Evolutionary conservation across 2,329 filamentous ascomycete genomes (phyloP), one percentile per base, ranked within the genome.

Genomic region (Metarhizium robertsii): DNA sequence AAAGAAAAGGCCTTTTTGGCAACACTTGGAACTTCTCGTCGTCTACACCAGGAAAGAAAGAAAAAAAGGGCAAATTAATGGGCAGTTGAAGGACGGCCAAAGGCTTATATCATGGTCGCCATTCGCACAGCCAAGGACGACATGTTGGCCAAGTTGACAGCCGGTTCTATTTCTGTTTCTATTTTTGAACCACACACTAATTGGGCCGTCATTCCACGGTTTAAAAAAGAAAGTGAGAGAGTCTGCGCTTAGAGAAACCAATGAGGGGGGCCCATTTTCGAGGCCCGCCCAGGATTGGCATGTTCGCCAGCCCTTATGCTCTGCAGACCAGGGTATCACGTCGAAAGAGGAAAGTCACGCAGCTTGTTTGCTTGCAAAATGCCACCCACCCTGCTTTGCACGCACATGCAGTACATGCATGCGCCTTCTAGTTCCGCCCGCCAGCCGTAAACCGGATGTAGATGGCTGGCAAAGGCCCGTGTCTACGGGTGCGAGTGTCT

Each of bases 81-180:
- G 57, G 60, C 65, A 62, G 62, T 67, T 65, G 68, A 69, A 72
- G 72, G 71, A 74, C 69, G 72, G 70, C 71, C 71, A 75, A 76
- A 75, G 76, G 71, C 78, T 81, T 82, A 82, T 82, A 82, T 79
- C 73, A 69, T 76, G 73, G 76, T 71, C 74, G 71, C 67, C 65
- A 67, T 67, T 65, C 65, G 68, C 64, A 68, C 63, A 73, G 64
- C 74, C 75, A 60, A 16, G 20, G 54, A 16, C 32, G 16, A 51
- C 61, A 61, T 59, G 53, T 57, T 58, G 57, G 58, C 61, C 64
- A 63, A 65, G 61, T 64, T 62, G 59, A 52, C 52, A 30, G 45
- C 25, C 54, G 47, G 20, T 53, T 20, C 57, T 34, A 43, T 53
- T 38, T 34, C 20, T 69, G 67, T 70, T 70, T 62, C 69, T 71